Evolutionary conservation across 148 eudicot species (phyloP).

Genomic region (Cornus suecica): DNA sequence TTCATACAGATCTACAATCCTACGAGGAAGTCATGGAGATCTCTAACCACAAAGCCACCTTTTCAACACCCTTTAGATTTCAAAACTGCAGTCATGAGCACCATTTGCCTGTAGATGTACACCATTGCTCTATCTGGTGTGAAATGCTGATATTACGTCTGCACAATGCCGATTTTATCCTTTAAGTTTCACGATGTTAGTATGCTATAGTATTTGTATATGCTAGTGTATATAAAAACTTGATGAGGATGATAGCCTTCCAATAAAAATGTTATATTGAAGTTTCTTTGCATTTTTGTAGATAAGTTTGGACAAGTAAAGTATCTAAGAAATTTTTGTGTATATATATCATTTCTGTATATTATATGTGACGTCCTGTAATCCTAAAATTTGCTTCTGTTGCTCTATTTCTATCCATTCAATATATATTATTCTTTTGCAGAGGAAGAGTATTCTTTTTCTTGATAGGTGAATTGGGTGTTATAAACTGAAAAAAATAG

Average conservation of each 20-base stretch:
- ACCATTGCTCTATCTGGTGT: not conserved
- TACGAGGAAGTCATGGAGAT: constrained; percentile 66
- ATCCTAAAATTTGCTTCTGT: too few species aligned
- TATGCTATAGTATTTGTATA: constrained; percentile 4
- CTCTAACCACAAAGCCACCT: constrained; percentile 62
- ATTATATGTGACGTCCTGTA: too few species aligned
- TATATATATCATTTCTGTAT: too few species aligned
- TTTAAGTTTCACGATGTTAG: not conserved
- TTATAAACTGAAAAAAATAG: too few species aligned
- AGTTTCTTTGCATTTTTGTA: not conserved
- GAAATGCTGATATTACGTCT: not conserved
- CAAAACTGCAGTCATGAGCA: constrained; percentile 78
- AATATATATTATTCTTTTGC: too few species aligned
- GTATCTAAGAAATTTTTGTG: too few species aligned
- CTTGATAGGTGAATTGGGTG: too few species aligned
- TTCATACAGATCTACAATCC: constrained; percentile 71
- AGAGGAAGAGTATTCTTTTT: too few species aligned
- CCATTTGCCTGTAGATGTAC: constrained; percentile 49
- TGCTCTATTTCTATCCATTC: too few species aligned
- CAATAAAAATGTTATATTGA: not conserved
- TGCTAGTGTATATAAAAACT: constrained; percentile 7
- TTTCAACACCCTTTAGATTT: constrained; percentile 49
- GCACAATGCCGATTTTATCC: not conserved
- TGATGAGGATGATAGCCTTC: constrained; percentile 5
- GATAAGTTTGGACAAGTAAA: not conserved